Evolutionary conservation across 805 yeast species (phyloP).

Genomic region (Saccharomyces cerevisiae): DNA sequence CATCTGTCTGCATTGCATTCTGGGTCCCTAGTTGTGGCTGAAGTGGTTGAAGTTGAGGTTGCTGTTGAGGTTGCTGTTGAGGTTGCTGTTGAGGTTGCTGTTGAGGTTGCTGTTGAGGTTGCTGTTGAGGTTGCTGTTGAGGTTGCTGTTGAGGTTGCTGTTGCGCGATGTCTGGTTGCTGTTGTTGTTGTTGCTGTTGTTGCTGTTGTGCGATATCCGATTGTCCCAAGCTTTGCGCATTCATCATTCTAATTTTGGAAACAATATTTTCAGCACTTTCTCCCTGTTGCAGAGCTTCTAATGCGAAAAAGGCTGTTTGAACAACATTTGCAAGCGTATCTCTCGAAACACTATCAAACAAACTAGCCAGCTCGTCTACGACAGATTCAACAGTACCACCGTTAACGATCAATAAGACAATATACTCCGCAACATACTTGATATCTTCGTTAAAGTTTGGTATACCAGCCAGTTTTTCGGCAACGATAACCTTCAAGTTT

Average conservation of each 20-base stretch:
- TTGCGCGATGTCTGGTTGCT: too few relatives aligned
- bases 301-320: constrained; percentile 48
- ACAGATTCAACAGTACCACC: constrained; percentile 56
- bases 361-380: constrained; percentile 48
- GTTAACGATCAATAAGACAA: constrained; percentile 61
- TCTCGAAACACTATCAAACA: constrained; percentile 55
- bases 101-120: constrained; percentile 12
- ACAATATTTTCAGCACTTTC: constrained; percentile 27
- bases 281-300: constrained; percentile 36
- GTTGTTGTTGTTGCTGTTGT: constrained; percentile 8
- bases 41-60: constrained; percentile 5
- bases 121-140: constrained; percentile 11
- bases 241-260: constrained; percentile 21
- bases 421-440: constrained; percentile 62
- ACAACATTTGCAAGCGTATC: constrained; percentile 53
- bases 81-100: constrained; percentile 8
- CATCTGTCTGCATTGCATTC: neutral
- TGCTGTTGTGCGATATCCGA: constrained; percentile 7
- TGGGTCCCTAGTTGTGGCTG: constrained; percentile 9
- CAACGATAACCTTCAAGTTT: constrained; percentile 38
- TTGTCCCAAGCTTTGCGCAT: constrained; percentile 5
- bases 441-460: constrained; percentile 43
- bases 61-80: constrained; percentile 15
- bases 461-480: constrained; percentile 34
- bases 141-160: constrained; percentile 6